Evolutionary conservation across 176 grass and related monocot species (phyloP).

Genomic region (Oryza rufipogon): DNA sequence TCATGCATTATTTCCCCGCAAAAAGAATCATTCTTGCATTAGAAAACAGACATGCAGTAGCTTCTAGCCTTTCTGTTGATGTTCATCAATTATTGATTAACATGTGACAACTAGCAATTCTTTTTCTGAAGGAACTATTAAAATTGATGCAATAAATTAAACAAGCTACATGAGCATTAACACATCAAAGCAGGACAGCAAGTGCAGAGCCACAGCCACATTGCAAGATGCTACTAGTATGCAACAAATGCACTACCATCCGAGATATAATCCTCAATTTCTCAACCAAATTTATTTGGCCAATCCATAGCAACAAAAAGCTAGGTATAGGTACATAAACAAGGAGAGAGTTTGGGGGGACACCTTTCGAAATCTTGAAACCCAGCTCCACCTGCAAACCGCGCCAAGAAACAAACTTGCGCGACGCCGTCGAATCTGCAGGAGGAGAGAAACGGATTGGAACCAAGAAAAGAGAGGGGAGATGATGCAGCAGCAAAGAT

Average conservation of each 20-base stretch:
- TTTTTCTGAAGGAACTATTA: not conserved
- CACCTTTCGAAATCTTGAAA: not conserved
- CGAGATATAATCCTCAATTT: not conserved
- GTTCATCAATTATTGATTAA: not conserved
- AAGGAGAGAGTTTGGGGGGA: not conserved
- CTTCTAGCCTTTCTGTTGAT: not conserved
- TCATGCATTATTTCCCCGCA: no score
- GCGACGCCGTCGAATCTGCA: not conserved
- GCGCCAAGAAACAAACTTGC: not conserved
- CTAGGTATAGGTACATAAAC: not conserved
- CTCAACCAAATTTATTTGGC: not conserved
- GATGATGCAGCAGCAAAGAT: not conserved
- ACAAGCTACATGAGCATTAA: not conserved
- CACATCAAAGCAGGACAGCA: not conserved
- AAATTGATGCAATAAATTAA: not conserved
- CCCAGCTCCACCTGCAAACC: not conserved
- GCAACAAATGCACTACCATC: not conserved
- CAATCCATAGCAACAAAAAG: not conserved
- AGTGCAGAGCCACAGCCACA: not conserved
- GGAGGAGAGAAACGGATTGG: not conserved
- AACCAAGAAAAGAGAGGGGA: not conserved
- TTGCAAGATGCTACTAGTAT: not conserved
- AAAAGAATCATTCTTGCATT: not conserved
- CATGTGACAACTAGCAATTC: not conserved
- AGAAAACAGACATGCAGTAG: not conserved